These are phyloP conservation scores for Coniochaeta ligniaria DNA, from an alignment of 2,329 filamentous ascomycete genomes.

Conservation along the genomic window DNA sequence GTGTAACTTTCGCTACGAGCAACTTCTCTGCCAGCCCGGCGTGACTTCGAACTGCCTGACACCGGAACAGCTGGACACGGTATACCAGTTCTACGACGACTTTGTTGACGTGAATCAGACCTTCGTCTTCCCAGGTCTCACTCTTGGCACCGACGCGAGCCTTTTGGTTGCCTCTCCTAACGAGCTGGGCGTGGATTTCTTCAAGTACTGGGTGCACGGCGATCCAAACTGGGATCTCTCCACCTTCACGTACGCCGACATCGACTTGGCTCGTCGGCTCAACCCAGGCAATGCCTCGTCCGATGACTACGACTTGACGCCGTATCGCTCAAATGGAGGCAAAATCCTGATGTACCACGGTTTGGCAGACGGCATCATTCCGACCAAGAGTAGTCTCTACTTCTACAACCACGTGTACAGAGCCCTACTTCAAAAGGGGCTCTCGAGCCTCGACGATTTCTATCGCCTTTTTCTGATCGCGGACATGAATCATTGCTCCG, in stretches of 20 bases:
- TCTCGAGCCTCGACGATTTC: slow-evolving; percentile 30
- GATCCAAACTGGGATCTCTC: slow-evolving; percentile 19
- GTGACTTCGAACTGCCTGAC: slow-evolving; percentile 17
- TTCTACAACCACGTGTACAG: slow-evolving; percentile 34
- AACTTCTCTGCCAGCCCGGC: slow-evolving; percentile 21
- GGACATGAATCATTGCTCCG: slow-evolving; percentile 42
- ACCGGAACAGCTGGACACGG: slow-evolving; percentile 7
- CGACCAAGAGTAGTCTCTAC: slow-evolving; percentile 22
- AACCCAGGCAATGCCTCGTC: slow-evolving; percentile 16
- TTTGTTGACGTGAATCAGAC: slow-evolving; percentile 19
- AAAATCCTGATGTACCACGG: slow-evolving; percentile 42
- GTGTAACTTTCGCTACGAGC: slow-evolving; percentile 35
- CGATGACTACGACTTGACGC: not conserved
- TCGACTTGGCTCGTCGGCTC: slow-evolving; percentile 16
- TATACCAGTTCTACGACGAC: slow-evolving; percentile 9
- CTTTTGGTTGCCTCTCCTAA: slow-evolving; percentile 5
- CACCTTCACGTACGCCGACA: slow-evolving; percentile 17
- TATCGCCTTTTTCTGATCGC: slow-evolving; percentile 46
- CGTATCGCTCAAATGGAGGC: slow-evolving; percentile 28
- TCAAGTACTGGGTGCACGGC: slow-evolving; percentile 17
- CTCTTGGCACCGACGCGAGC: slow-evolving; percentile 13
- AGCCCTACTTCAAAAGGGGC: slow-evolving; percentile 27
- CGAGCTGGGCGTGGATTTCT: slow-evolving; percentile 14
- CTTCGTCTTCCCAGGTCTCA: slow-evolving; percentile 18
- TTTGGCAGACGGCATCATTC: slow-evolving; percentile 31